Evolutionary conservation across 108 stramenopile genomes (phyloP).

Genomic region (Bacterosira constricta): DNA sequence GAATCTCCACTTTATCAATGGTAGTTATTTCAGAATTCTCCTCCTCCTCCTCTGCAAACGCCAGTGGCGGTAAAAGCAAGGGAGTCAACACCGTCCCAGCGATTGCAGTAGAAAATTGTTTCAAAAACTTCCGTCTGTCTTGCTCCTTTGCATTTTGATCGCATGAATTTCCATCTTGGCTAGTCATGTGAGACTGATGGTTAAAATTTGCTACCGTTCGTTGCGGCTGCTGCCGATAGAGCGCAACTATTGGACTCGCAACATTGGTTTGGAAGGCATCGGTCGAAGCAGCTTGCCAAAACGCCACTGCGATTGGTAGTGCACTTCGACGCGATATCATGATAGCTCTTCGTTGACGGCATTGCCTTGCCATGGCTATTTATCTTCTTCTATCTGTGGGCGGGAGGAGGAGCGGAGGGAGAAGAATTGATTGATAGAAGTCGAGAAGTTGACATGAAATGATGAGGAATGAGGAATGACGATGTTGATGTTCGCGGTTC

Average conservation of each 20-base stretch:
- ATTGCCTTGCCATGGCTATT: no score
- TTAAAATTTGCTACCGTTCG: neutral
- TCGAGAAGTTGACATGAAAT: neutral
- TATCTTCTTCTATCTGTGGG: no score
- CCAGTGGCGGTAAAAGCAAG: neutral
- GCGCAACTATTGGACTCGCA: no score
- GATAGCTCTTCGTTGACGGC: no score
- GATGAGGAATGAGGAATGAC: neutral
- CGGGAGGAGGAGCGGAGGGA: no score
- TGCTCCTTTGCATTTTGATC: neutral
- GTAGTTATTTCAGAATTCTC: no score
- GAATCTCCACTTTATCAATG: constrained; percentile 14
- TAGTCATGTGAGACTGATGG: no score
- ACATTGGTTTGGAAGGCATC: neutral
- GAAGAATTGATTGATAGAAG: no score
- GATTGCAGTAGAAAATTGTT: neutral
- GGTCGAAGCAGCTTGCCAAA: neutral
- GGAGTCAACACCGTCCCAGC: neutral
- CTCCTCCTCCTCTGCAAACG: neutral
- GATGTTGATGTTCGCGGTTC: no score
- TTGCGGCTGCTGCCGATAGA: neutral
- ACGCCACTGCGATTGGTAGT: neutral
- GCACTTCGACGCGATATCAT: neutral
- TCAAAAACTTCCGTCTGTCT: neutral
- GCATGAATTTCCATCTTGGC: neutral